Evolutionary conservation across 768 basidiomycete genomes (phyloP).

Genomic region (Lactarius sp.): DNA sequence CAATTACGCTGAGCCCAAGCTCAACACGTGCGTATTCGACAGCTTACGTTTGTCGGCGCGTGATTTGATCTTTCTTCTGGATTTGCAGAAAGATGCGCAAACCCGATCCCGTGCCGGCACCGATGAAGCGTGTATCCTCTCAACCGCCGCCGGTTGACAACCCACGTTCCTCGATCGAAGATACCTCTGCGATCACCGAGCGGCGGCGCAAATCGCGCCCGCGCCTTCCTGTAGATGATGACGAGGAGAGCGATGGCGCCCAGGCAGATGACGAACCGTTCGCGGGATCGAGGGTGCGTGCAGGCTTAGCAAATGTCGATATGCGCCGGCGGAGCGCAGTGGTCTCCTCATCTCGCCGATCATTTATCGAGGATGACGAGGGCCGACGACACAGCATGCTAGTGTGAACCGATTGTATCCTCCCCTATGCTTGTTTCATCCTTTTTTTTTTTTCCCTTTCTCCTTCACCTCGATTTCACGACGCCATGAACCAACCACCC

Average conservation of each 20-base stretch:
- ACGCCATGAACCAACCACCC: constrained; percentile 7
- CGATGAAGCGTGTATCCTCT: constrained; percentile 26
- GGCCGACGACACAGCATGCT: constrained; percentile 64
- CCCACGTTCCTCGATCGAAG: constrained; percentile 28
- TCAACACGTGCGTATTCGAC: constrained; percentile 64
- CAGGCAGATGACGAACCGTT: constrained; percentile 63
- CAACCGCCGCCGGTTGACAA: constrained; percentile 18
- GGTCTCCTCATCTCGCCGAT: constrained; percentile 28
- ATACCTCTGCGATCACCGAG: constrained; percentile 29
- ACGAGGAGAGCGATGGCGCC: constrained; percentile 60
- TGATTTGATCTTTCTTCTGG: constrained; percentile 3
- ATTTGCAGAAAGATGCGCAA: constrained; percentile 79
- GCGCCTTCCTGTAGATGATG: constrained; percentile 45
- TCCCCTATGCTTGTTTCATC: constrained; percentile 5
- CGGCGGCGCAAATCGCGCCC: constrained; percentile 54
- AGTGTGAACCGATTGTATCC: constrained; percentile 34
- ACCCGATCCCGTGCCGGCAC: constrained; percentile 48
- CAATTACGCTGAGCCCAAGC: constrained; percentile 83
- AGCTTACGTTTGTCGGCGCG: not conserved
- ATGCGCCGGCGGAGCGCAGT: constrained; percentile 46
- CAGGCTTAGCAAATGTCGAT: constrained; percentile 51
- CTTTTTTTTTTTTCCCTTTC: too few species aligned
- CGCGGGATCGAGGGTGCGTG: constrained; percentile 23
- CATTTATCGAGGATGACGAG: constrained; percentile 43
- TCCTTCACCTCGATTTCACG: not conserved